Percentiles rank a stretch among this genome's conserved stretches.
These are phyloP conservation scores for Amylocystis lapponica DNA, from an alignment of 768 basidiomycete genomes.

Conservation along the genomic window DNA sequence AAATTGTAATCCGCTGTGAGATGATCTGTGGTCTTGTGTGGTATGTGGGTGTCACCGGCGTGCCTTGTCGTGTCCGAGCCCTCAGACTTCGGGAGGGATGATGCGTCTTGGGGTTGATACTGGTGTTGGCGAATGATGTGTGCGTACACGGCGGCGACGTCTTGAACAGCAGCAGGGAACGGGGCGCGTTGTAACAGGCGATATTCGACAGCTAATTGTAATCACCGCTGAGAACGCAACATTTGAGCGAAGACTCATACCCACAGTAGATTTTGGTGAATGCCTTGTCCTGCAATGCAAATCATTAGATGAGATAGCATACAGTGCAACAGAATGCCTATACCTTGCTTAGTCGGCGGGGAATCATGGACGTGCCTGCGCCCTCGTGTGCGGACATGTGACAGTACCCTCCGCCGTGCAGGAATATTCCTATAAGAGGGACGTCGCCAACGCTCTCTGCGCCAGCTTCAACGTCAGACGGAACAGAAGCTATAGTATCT, in stretches of 20 bases:
- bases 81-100: not conserved
- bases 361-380: conserved; percentile 42
- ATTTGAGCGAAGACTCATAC: not conserved
- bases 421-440: conserved; percentile 41
- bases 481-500: no score
- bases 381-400: conserved; percentile 53
- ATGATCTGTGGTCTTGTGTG: no score
- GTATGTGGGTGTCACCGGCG: no score
- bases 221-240: no score
- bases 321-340: no score
- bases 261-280: conserved; percentile 30
- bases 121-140: conserved; percentile 31
- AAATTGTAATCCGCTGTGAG: not conserved
- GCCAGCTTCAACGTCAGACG: conserved; percentile 16
- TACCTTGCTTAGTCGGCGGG: conserved; percentile 40
- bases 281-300: conserved; percentile 19
- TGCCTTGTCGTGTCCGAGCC: not conserved
- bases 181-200: conserved; percentile 46
- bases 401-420: conserved; percentile 52
- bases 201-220: conserved; percentile 38
- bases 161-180: conserved; percentile 48
- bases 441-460: conserved; percentile 23
- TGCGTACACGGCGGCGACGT: conserved; percentile 47
- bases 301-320: no score
- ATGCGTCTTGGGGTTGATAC: not conserved